Base-by-base conservation (phyloP, 1,284 basidiomycete species). In the Erythrobasidium hasegawianum region DNA sequence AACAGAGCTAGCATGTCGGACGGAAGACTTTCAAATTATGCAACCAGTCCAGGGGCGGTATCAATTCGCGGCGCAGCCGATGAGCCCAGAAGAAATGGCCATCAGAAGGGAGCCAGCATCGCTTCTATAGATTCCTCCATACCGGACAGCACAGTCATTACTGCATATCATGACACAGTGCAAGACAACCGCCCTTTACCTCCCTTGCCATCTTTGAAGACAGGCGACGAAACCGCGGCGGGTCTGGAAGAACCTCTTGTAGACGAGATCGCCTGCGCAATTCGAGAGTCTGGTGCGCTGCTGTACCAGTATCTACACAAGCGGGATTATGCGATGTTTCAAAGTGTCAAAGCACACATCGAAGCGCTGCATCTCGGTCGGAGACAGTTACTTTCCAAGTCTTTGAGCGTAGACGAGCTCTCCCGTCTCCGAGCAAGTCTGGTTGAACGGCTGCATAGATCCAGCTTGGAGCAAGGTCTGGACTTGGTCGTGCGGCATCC, bases 401-500 rank as follows among this genome's bases (percentile, higher is more conserved):
- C 89, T 4, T 81, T 97, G 20, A 91, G 88, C 71, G 83, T 83
- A 1, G 93, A 96, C 72, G 94, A 98, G 78, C 89, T 90, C 0
- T 80, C 85, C 43, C 86, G 85, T 57, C 82, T 97, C 72, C 82
- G 91, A 64, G 83, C 86, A 54, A 91, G 94, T 69, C 94, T 92
- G 75, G 93, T 97, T 4, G 85, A 84, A 13, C 81, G 90, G 53
- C 84, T 98, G 8, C 93, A 95, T 60, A 85, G 85, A 64, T 92
- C 90, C 53, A 98, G 97, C 76, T 83, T 96, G 62, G 86, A 89
- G 0, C 94, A 97, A 75, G 89, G 88, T 2, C 80, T 97, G 53
- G 95, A 97, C 75, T 86, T 97, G 68, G 95, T 98, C 72, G 94
- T 97, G 11, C 84, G 95, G 20, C 93, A 97, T 78, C 89, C 94